These are phyloP conservation scores for Mrakia frigida DNA, from an alignment of 768 basidiomycete species.

Conservation along the genomic window DNA sequence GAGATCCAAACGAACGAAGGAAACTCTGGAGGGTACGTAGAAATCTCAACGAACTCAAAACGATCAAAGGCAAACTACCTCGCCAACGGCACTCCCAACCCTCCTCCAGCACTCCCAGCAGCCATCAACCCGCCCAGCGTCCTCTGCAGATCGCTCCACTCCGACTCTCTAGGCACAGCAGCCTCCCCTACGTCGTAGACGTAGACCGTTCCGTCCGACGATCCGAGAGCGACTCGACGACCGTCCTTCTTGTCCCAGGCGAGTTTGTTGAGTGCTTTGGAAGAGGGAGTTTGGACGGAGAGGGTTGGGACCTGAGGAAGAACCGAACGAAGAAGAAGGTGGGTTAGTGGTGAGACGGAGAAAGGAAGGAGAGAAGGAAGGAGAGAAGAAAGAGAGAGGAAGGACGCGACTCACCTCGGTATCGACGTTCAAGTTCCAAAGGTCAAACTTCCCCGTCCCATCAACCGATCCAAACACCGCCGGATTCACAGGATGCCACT, in stretches of 20 bases:
- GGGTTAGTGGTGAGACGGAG: neutral
- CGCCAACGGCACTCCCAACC: neutral
- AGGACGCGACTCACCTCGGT: slow-evolving; percentile 66
- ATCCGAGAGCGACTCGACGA: slow-evolving; percentile 79
- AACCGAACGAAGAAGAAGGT: neutral
- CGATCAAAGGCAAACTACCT: neutral
- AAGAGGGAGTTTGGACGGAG: slow-evolving; percentile 66
- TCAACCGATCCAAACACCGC: slow-evolving; percentile 90
- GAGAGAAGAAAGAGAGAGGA: neutral
- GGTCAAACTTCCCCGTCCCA: slow-evolving; percentile 88
- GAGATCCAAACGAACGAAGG: no score
- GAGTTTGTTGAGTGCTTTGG: slow-evolving; percentile 85
- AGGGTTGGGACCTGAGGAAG: slow-evolving; percentile 72
- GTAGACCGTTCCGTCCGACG: slow-evolving; percentile 86
- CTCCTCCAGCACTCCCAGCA: neutral
- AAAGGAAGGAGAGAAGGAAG: neutral
- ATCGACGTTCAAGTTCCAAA: slow-evolving; percentile 97
- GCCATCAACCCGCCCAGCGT: slow-evolving; percentile 56
- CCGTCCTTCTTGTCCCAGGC: slow-evolving; percentile 94
- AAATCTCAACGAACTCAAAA: no score
- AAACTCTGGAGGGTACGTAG: no score
- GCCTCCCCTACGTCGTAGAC: slow-evolving; percentile 87
- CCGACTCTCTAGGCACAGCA: slow-evolving; percentile 77
- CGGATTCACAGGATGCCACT: slow-evolving; percentile 95
- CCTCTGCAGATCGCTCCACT: slow-evolving; percentile 91